Percentiles rank a stretch among this genome's conserved stretches.
phyloP scores from a whole-genome alignment of 257 asterid genomes.

The Henckelia pumila region DNA sequence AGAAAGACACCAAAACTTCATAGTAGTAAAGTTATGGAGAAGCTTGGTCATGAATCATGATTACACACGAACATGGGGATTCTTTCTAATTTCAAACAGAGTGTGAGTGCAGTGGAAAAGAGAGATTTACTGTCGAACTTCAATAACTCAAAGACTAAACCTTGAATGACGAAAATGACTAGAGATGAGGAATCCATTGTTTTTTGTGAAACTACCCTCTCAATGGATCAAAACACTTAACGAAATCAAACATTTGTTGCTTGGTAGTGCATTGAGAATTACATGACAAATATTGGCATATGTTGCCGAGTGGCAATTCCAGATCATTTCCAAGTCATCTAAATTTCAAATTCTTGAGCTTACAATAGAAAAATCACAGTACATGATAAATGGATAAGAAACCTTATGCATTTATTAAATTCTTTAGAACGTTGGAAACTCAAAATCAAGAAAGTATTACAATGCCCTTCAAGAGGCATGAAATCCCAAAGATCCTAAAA shows the following conservation, averaged over 20 bases:
- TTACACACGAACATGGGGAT: no score
- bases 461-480: constrained; percentile 13
- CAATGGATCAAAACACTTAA: neutral
- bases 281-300: neutral
- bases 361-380: neutral
- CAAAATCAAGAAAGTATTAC: constrained; percentile 16
- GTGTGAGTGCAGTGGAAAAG: no score
- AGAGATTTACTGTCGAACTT: no score
- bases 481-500: constrained; percentile 9
- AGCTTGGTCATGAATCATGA: no score
- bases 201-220: neutral
- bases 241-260: neutral
- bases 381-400: constrained; percentile 3
- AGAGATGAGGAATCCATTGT: neutral
- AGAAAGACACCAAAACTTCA: no score
- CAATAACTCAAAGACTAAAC: no score
- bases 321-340: neutral
- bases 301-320: neutral
- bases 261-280: neutral
- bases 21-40: no score
- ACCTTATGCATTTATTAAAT: constrained; percentile 12
- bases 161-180: neutral
- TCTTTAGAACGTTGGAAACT: neutral
- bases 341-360: neutral
- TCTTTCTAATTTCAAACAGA: no score